Conservation (phyloP, 192 early-diverging fungal species). For the Dissophora globulifera region DNA sequence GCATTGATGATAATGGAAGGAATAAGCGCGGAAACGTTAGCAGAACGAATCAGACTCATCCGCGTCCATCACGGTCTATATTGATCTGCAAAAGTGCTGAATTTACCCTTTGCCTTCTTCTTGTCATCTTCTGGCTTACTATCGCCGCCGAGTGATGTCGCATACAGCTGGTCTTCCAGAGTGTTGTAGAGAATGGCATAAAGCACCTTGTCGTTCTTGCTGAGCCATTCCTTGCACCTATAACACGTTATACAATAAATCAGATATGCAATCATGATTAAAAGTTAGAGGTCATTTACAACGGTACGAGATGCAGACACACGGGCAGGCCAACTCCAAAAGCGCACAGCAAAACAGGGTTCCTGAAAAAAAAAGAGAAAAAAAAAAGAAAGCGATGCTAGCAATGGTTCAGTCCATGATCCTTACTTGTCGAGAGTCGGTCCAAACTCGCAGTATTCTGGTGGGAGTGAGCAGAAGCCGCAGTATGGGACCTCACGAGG, state of each 20-base stretch:
- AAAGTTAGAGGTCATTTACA: no score
- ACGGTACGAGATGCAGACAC: no score
- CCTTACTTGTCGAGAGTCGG: constrained; percentile 77
- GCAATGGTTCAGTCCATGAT: no score
- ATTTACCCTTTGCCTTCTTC: constrained; percentile 59
- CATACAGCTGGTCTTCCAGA: constrained; percentile 42
- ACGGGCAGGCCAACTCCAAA: no score
- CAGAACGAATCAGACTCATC: no score
- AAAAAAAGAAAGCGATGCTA: no score
- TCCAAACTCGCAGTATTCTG: constrained; percentile 93
- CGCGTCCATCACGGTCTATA: no score
- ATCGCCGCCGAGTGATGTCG: constrained; percentile 29
- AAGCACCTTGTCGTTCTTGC: constrained; percentile 32
- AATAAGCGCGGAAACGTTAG: no score
- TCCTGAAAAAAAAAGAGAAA: constrained; percentile 1
- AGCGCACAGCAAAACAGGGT: no score
- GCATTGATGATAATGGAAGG: no score
- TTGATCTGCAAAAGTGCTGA: not conserved
- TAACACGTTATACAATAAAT: not conserved
- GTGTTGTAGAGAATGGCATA: constrained; percentile 30
- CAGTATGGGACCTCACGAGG: constrained; percentile 50
- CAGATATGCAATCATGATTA: not conserved
- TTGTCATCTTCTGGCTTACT: constrained; percentile 47
- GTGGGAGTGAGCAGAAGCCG: constrained; percentile 51
- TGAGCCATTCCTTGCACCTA: constrained; percentile 54